A percentile compares a stretch with the other conserved stretches of the same genome.
Evolutionary conservation across 1,284 basidiomycete genomes (phyloP).

Genomic region (Melampsora abietis-canadensis): DNA sequence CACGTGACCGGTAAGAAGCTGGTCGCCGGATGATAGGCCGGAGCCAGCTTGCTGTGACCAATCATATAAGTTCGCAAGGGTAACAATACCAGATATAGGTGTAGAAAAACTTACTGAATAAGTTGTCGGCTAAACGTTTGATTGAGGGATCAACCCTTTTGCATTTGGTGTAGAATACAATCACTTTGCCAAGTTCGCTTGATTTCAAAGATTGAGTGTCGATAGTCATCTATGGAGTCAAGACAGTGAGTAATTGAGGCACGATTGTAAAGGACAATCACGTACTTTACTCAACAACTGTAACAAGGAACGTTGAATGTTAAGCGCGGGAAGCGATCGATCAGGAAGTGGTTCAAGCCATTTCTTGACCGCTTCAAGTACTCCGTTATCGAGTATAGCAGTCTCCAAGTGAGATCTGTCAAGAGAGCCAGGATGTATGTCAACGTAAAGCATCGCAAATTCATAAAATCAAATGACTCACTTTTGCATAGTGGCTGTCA

Average conservation of each 20-base stretch:
- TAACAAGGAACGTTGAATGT: constrained; percentile 92
- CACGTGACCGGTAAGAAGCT: constrained; percentile 72
- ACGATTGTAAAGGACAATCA: neutral
- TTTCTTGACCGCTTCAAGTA: constrained; percentile 80
- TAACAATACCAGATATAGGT: neutral
- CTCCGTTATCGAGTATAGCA: constrained; percentile 90
- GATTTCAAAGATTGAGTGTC: constrained; percentile 88
- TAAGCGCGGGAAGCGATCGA: constrained; percentile 84
- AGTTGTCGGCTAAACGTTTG: constrained; percentile 72
- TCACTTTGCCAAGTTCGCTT: constrained; percentile 81
- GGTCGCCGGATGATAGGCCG: constrained; percentile 91
- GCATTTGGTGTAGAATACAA: constrained; percentile 93
- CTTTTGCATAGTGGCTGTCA: constrained; percentile 93
- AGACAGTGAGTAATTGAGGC: neutral
- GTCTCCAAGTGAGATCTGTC: constrained; percentile 69
- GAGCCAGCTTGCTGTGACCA: constrained; percentile 58
- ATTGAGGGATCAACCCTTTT: constrained; percentile 81
- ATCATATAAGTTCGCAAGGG: neutral
- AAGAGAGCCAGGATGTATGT: neutral
- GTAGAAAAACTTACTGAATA: constrained; percentile 66
- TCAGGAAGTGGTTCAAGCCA: constrained; percentile 96
- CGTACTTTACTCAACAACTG: constrained; percentile 66
- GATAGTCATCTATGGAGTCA: constrained; percentile 69
- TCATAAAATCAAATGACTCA: constrained; percentile 56
- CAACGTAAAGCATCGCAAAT: constrained; percentile 2